These are phyloP conservation scores for Nicotiana rustica DNA, from an alignment of 305 asterid species.

Conservation along the genomic window DNA sequence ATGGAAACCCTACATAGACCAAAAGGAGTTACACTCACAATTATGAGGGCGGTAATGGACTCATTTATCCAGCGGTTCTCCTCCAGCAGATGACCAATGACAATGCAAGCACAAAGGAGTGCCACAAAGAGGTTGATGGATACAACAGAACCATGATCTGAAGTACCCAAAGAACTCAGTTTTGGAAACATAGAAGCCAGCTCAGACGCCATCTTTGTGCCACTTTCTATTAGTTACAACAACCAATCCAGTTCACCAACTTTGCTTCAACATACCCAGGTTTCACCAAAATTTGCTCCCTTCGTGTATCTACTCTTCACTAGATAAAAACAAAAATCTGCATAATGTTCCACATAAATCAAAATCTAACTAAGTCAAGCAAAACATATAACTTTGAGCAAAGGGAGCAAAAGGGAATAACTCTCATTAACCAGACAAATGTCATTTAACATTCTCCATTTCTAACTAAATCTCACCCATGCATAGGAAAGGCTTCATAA, in stretches of 20 bases:
- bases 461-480: neutral
- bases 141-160: constrained; percentile 76
- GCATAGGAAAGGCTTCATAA: neutral
- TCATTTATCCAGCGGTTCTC: constrained; percentile 86
- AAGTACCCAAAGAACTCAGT: constrained; percentile 44
- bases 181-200: constrained; percentile 27
- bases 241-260: constrained; percentile 12
- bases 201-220: constrained; percentile 25
- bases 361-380: neutral
- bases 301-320: neutral
- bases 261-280: constrained; percentile 5
- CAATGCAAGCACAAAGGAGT: constrained; percentile 75
- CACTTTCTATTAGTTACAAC: constrained; percentile 11
- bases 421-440: neutral
- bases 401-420: neutral
- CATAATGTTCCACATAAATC: constrained; percentile 16
- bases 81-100: constrained; percentile 85
- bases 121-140: constrained; percentile 75
- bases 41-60: constrained; percentile 79
- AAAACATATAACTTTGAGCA: neutral
- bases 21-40: constrained; percentile 54
- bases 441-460: too few species aligned
- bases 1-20: neutral
- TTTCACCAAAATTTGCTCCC: neutral
- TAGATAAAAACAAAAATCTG: constrained; percentile 1